phyloP scores from a whole-genome alignment of 2,329 filamentous ascomycete genomes.

The Macrophomina pseudophaseolina region DNA sequence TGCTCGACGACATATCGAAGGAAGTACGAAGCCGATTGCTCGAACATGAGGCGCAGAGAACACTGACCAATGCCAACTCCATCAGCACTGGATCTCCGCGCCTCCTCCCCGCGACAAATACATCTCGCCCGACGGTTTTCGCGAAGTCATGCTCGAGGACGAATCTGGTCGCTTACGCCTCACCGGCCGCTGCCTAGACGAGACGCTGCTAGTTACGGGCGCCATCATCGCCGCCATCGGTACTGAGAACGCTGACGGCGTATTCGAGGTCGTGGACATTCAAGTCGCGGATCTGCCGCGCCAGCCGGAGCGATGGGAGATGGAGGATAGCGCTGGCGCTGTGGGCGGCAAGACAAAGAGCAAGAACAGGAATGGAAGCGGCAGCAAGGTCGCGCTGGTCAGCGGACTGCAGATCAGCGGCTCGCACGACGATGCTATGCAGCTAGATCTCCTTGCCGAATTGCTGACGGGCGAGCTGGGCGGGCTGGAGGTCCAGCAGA shows the following conservation, averaged over 20 bases:
- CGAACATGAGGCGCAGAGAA: not conserved
- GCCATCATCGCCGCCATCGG: conserved; percentile 94
- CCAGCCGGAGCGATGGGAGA: conserved; percentile 80
- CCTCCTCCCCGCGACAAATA: conserved; percentile 80
- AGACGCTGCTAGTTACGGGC: conserved; percentile 81
- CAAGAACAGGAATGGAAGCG: conserved; percentile 40
- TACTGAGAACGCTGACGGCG: conserved; percentile 88
- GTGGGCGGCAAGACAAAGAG: conserved; percentile 3
- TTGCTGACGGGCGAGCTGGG: conserved; percentile 85
- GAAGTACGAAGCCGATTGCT: conserved; percentile 61
- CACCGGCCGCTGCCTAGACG: conserved; percentile 71
- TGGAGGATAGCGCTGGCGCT: conserved; percentile 54
- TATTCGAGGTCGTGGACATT: conserved; percentile 90
- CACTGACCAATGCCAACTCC: not conserved
- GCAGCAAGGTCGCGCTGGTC: conserved; percentile 81
- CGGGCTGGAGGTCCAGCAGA: conserved; percentile 63
- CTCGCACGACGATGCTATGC: conserved; percentile 73
- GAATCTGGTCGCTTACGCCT: conserved; percentile 88
- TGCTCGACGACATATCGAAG: conserved; percentile 92
- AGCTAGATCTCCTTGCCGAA: conserved; percentile 79
- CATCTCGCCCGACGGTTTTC: conserved; percentile 61
- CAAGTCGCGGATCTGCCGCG: conserved; percentile 84
- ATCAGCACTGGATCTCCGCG: conserved; percentile 84
- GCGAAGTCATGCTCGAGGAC: conserved; percentile 86
- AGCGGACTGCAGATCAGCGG: conserved; percentile 87